These are phyloP conservation scores for Coemansia sp. DNA, from an alignment of 371 early-diverging fungal species.

Conservation along the genomic window DNA sequence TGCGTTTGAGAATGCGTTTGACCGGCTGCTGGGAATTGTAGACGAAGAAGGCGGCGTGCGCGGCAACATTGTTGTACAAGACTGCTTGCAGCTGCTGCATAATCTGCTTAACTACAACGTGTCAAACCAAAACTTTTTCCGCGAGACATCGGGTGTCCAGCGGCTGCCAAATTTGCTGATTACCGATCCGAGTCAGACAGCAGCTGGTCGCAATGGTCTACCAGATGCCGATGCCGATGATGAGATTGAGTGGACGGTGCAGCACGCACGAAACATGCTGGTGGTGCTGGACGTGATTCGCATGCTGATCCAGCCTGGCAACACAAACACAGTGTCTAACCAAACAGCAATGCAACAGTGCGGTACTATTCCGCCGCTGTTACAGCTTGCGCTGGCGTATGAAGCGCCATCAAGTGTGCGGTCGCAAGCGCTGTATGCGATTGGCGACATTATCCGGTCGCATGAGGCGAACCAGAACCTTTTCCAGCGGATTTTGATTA, in stretches of 20 bases:
- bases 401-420: slow-evolving; percentile 64
- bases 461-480: slow-evolving; percentile 72
- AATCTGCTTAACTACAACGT: slow-evolving; percentile 91
- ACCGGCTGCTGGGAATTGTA: slow-evolving; percentile 79
- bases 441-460: slow-evolving; percentile 78
- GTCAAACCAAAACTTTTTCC: slow-evolving; percentile 94
- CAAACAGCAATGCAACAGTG: slow-evolving; percentile 85
- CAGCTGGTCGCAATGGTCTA: slow-evolving; percentile 51
- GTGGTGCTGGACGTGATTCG: slow-evolving; percentile 80
- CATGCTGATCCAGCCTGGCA: slow-evolving; percentile 84
- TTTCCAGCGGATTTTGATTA: slow-evolving; percentile 60
- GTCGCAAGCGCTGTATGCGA: slow-evolving; percentile 73
- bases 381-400: slow-evolving; percentile 62
- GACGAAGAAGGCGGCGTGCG: slow-evolving; percentile 89
- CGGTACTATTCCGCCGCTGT: slow-evolving; percentile 62
- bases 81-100: slow-evolving; percentile 87
- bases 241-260: slow-evolving; percentile 59
- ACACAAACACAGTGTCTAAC: slow-evolving; percentile 79
- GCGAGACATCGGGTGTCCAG: slow-evolving; percentile 91
- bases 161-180: slow-evolving; percentile 71
- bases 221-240: slow-evolving; percentile 23
- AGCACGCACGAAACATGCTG: slow-evolving; percentile 80
- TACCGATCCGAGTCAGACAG: slow-evolving; percentile 59
- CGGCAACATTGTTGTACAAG: slow-evolving; percentile 94
- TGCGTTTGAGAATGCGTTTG: slow-evolving; percentile 96